phyloP scores from a whole-genome alignment of 768 basidiomycete genomes.

The Gymnopilus junonius region DNA sequence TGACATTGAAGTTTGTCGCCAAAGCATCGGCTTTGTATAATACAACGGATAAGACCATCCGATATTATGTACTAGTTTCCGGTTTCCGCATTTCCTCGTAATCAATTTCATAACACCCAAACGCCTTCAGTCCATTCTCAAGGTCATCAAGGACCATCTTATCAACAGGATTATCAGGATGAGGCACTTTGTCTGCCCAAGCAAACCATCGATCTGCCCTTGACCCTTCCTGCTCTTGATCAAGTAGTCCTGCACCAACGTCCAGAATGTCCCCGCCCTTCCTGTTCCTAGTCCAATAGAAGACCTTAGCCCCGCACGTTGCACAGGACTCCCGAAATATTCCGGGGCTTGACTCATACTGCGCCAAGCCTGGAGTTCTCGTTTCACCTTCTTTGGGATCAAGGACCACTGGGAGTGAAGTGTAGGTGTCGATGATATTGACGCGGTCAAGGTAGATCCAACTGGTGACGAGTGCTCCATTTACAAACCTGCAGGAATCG shows the following conservation, averaged over 20 bases:
- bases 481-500: slow-evolving; percentile 26
- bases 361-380: slow-evolving; percentile 10
- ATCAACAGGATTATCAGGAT: neutral
- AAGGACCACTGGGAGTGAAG: slow-evolving; percentile 16
- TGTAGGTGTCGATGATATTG: slow-evolving; percentile 21
- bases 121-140: neutral
- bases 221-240: slow-evolving; percentile 13
- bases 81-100: neutral
- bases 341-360: slow-evolving; percentile 18
- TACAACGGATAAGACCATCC: no score
- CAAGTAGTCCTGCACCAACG: slow-evolving; percentile 25
- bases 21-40: no score
- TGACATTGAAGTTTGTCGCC: neutral
- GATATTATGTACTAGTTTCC: neutral
- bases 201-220: slow-evolving; percentile 6
- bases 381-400: neutral
- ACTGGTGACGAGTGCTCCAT: slow-evolving; percentile 29
- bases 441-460: slow-evolving; percentile 27
- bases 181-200: slow-evolving; percentile 1
- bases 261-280: slow-evolving; percentile 13
- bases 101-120: neutral
- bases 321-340: slow-evolving; percentile 22
- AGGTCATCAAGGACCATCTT: neutral
- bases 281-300: slow-evolving; percentile 16
- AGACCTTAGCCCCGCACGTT: slow-evolving; percentile 23